phyloP scores from a whole-genome alignment of 352 stramenopile genomes.

The Phytophthora macrochlamydospora region DNA sequence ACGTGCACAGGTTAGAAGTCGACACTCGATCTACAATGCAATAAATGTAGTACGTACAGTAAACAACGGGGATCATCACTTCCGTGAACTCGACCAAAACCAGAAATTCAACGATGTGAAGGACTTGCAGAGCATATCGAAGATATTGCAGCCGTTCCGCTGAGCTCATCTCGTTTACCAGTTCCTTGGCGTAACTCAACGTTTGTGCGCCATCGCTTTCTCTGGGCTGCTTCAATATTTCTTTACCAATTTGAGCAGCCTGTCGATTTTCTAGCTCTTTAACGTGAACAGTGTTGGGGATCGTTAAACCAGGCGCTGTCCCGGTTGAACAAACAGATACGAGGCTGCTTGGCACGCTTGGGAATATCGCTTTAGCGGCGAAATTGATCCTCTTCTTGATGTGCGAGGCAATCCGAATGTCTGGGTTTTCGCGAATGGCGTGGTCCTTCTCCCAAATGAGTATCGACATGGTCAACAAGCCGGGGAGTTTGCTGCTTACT shows the following conservation, averaged over 20 bases:
- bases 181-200: constrained; percentile 1
- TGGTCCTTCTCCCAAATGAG: constrained; percentile 21
- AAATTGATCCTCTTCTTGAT: not conserved
- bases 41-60: constrained; percentile 12
- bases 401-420: constrained; percentile 4
- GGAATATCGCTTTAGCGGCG: constrained; percentile 1
- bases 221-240: not conserved
- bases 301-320: not conserved
- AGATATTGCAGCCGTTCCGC: constrained; percentile 10
- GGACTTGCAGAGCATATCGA: constrained; percentile 17
- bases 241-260: not conserved
- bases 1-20: not conserved
- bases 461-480: constrained; percentile 13
- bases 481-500: not conserved
- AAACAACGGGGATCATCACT: constrained; percentile 24
- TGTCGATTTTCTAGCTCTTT: not conserved
- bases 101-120: constrained; percentile 30
- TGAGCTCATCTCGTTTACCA: constrained; percentile 12
- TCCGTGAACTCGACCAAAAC: constrained; percentile 32
- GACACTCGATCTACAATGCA: not conserved
- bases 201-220: not conserved
- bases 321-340: constrained; percentile 3
- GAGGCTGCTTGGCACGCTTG: not conserved
- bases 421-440: not conserved
- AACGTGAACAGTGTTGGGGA: not conserved